Evolutionary conservation across 2,329 filamentous ascomycete species (phyloP).

Genomic region (Pyrenophora tritici-repentis): DNA sequence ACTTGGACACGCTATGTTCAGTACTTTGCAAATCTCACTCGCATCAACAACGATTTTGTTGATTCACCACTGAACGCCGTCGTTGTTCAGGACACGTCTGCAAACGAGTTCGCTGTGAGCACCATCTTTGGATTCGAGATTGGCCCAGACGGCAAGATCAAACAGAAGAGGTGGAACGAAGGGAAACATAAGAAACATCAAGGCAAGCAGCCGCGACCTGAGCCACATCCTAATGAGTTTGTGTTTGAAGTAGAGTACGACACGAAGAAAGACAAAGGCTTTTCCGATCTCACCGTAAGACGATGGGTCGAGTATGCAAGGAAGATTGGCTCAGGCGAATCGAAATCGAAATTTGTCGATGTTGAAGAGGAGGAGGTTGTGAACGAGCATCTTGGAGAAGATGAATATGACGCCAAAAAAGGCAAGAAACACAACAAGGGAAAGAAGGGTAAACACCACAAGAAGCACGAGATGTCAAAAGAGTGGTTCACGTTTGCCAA

Average conservation of each 20-base stretch:
- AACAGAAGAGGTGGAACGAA: constrained; percentile 61
- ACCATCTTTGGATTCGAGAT: constrained; percentile 36
- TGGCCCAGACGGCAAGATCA: constrained; percentile 33
- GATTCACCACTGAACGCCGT: constrained; percentile 12
- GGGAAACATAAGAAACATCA: constrained; percentile 68
- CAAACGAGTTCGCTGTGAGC: constrained; percentile 13
- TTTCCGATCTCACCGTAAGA: constrained; percentile 82
- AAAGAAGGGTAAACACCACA: constrained; percentile 57
- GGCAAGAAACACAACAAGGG: constrained; percentile 53
- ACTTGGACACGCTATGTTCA: constrained; percentile 82
- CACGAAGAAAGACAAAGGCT: constrained; percentile 76
- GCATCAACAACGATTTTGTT: constrained; percentile 75
- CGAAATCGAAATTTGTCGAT: constrained; percentile 21
- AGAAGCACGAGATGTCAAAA: constrained; percentile 58
- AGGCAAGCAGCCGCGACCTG: constrained; percentile 51
- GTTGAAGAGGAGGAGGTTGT: constrained; percentile 23
- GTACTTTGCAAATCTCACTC: constrained; percentile 92
- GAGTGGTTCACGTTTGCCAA: constrained; percentile 78
- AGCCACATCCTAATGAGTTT: constrained; percentile 68
- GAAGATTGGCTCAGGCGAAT: constrained; percentile 66
- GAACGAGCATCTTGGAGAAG: constrained; percentile 22
- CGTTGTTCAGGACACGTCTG: neutral
- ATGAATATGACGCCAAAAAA: neutral
- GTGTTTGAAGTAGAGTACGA: constrained; percentile 83
- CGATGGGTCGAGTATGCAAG: constrained; percentile 81